Evolutionary conservation across 169 alveolate genomes (phyloP).

Genomic region (Miamiensis avidus): DNA sequence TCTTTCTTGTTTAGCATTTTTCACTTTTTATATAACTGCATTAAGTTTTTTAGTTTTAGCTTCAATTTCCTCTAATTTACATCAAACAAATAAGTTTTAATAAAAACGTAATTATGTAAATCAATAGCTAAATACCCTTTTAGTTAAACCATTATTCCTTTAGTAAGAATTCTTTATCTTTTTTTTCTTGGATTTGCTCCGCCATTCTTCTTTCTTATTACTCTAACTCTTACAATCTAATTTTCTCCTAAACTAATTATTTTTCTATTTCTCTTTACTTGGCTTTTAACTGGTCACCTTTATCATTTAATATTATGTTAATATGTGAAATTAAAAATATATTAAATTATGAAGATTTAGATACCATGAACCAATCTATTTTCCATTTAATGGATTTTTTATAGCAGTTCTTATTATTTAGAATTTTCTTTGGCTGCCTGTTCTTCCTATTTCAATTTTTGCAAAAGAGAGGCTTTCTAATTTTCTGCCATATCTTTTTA

Average conservation of each 20-base stretch:
- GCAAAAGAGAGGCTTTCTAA: conserved; percentile 47
- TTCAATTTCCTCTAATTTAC: conserved; percentile 35
- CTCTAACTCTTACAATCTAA: not conserved
- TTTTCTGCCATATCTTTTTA: conserved; percentile 48
- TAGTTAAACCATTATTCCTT: conserved; percentile 23
- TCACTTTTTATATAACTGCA: conserved; percentile 30
- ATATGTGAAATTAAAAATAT: too few relatives aligned
- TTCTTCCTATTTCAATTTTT: conserved; percentile 59
- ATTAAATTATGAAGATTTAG: not conserved
- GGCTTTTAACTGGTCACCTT: not conserved
- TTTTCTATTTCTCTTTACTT: not conserved
- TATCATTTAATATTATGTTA: not conserved
- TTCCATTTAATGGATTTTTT: not conserved
- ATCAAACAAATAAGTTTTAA: not conserved
- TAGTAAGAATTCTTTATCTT: not conserved
- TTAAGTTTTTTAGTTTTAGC: conserved; percentile 40
- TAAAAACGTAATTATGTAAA: conserved; percentile 13
- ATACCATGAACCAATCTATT: not conserved
- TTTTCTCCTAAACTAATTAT: not conserved
- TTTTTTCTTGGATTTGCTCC: not conserved
- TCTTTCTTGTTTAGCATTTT: conserved; percentile 28
- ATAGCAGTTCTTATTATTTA: conserved; percentile 39
- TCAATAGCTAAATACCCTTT: conserved; percentile 24
- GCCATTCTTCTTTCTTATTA: conserved; percentile 2
- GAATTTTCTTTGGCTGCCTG: conserved; percentile 56